These are phyloP conservation scores for Aspergillus carlsbadensis DNA, from an alignment of 495 filamentous ascomycete species.

Conservation along the genomic window DNA sequence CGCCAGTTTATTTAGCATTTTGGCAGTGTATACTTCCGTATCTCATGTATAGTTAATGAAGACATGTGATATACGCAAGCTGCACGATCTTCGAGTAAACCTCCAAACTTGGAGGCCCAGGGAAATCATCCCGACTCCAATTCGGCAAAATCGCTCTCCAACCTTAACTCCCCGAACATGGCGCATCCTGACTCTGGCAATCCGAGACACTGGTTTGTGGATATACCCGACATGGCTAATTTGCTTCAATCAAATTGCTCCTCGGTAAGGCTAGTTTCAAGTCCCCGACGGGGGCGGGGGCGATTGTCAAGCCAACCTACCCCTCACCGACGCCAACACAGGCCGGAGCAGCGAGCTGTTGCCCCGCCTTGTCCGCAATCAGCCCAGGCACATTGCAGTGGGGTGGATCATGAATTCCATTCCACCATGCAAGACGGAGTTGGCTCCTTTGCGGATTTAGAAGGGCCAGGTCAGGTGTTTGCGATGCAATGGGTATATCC, in stretches of 20 bases:
- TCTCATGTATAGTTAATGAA: too few species aligned
- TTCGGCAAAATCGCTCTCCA: background rate
- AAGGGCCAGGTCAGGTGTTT: too few species aligned
- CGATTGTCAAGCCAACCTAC: background rate
- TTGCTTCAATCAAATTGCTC: slow-evolving; percentile 12
- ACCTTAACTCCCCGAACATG: background rate
- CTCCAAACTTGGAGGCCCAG: too few species aligned
- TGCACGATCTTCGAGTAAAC: too few species aligned
- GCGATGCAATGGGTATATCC: too few species aligned
- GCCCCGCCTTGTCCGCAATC: slow-evolving; percentile 13
- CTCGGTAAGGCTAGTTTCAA: too few species aligned
- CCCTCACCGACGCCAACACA: slow-evolving; percentile 1
- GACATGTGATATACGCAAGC: too few species aligned
- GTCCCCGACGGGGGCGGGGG: background rate
- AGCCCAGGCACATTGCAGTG: slow-evolving; percentile 6
- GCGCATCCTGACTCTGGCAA: background rate
- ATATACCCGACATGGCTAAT: slow-evolving; percentile 7
- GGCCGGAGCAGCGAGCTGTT: too few species aligned
- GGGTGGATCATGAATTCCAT: background rate
- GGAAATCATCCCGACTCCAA: background rate
- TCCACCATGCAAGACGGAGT: slow-evolving; percentile 18
- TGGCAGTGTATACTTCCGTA: too few species aligned
- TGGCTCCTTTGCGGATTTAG: slow-evolving; percentile 13
- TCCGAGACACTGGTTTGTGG: slow-evolving; percentile 4
- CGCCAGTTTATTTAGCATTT: too few species aligned